These are phyloP conservation scores for Psilocybe cubensis DNA, from an alignment of 768 basidiomycete genomes.

Conservation along the genomic window DNA sequence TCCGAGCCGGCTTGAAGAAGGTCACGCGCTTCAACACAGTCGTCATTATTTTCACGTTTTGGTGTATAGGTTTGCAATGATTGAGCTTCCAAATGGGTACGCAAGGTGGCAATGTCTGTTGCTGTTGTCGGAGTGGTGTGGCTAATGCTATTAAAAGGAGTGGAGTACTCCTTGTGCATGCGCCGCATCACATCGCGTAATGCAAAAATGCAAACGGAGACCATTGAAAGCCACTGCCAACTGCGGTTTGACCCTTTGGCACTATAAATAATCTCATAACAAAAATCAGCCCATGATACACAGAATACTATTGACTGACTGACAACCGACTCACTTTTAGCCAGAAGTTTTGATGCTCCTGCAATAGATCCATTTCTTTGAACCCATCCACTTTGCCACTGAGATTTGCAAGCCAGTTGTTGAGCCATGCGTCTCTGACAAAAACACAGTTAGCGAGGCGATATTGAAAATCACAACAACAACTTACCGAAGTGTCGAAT, in stretches of 20 bases:
- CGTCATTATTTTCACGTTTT: slow-evolving; percentile 1
- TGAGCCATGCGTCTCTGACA: slow-evolving; percentile 12
- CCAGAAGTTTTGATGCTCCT: slow-evolving; percentile 29
- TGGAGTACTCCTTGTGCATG: slow-evolving; percentile 13
- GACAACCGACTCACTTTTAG: slow-evolving; percentile 20
- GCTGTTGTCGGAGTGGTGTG: slow-evolving; percentile 16
- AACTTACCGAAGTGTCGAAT: slow-evolving; percentile 13
- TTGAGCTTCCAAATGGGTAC: slow-evolving; percentile 7
- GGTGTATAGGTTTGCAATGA: slow-evolving; percentile 7
- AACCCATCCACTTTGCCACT: slow-evolving; percentile 15
- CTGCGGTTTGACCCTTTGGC: slow-evolving; percentile 17
- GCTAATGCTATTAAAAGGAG: slow-evolving; percentile 13
- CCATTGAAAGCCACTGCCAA: slow-evolving; percentile 20
- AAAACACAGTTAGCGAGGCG: background rate
- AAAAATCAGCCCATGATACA: background rate
- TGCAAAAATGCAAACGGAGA: slow-evolving; percentile 19
- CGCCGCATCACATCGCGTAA: slow-evolving; percentile 18
- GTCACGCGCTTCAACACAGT: slow-evolving; percentile 4
- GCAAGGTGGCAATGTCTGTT: slow-evolving; percentile 5
- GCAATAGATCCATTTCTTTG: slow-evolving; percentile 28
- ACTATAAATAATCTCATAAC: slow-evolving; percentile 17
- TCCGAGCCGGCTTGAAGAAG: slow-evolving; percentile 5
- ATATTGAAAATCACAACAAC: background rate
- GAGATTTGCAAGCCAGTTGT: slow-evolving; percentile 28
- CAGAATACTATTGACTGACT: background rate